These are phyloP conservation scores for Apiospora kogelbergensis DNA, from an alignment of 2,329 filamentous ascomycete genomes.

Conservation along the genomic window DNA sequence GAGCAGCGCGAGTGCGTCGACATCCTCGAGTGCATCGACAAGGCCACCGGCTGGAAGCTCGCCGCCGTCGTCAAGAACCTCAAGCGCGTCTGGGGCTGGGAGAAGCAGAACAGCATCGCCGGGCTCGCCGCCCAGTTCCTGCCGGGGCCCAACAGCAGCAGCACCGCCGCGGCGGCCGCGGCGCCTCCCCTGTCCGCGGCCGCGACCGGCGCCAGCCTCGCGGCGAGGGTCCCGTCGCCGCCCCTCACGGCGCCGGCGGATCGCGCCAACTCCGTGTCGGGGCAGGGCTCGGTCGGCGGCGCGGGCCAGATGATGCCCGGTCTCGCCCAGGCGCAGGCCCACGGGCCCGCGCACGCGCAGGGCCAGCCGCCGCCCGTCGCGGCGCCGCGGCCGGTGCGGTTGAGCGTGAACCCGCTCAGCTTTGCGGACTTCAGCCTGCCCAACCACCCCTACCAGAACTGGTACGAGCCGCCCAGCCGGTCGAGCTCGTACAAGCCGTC, in stretches of 20 bases:
- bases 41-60: conserved; percentile 77
- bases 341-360: conserved; percentile 27
- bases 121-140: conserved; percentile 26
- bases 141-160: conserved; percentile 11
- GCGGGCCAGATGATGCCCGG: conserved; percentile 24
- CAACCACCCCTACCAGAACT: conserved; percentile 78
- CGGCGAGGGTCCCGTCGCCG: neutral
- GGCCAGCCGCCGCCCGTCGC: conserved; percentile 23
- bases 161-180: conserved; percentile 21
- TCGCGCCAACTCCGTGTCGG: no score
- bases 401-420: conserved; percentile 64
- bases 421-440: conserved; percentile 75
- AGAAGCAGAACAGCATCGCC: conserved; percentile 34
- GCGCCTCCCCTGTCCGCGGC: conserved; percentile 17
- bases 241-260: neutral
- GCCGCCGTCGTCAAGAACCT: conserved; percentile 71
- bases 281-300: conserved; percentile 14
- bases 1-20: conserved; percentile 81
- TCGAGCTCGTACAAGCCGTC: conserved; percentile 24
- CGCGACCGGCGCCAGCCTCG: neutral
- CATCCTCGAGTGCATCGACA: conserved; percentile 74
- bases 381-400: conserved; percentile 33
- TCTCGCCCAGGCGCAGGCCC: conserved; percentile 21
- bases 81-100: conserved; percentile 77
- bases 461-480: conserved; percentile 72